Evolutionary conservation across 2,329 filamentous ascomycete species (phyloP), one percentile per base, ranked within the genome.

Genomic region (Clonostachys chloroleuca): DNA sequence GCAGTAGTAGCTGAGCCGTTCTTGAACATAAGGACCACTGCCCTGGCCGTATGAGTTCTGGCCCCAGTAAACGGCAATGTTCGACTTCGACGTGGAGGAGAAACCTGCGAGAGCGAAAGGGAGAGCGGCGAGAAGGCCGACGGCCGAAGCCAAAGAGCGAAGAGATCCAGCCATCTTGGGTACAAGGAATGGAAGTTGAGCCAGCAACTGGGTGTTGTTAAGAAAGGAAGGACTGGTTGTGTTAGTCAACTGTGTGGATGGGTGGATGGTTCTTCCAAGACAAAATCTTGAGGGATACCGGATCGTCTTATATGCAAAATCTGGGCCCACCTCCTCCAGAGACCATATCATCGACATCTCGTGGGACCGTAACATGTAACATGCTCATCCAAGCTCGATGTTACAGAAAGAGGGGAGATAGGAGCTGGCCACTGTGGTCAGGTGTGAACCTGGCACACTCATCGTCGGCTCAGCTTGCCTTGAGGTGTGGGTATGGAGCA

Each of bases 11-110:
- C 72, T 68, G 5, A 87, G 67, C 5, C 77, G 67, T 52, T 78
- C 67, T 59, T 87, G 83, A 3, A 72, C 68, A 16, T 66, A 53
- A 8, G 64, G 52, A 4, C 73, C 72, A 16, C 56, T 63, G 5
- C 67, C 68, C 49, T 73, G 67, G 10, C 69, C 66, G 52, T 69
- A 73, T 0, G 83, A 87, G 59, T 87, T 87, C 58, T 87, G 84
- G 68, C 83, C 84, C 84, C 84, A 88, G 61, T 88, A 88, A 2
- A 86, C 70, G 24, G 77, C 82, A 46, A 87, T 59, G 55, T 86
- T 87, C 44, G 61, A 69, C 3, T 59, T 55, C 2, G 73, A 70
- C n/a, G 56, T 58, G 5, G 75, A 50, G 50, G 73, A 64, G 54
- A 80, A 76, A 12, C 67, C 71, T 17, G 70, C 72, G 34, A 64